Evolutionary conservation across 1,284 basidiomycete genomes (phyloP).

Genomic region (Trichosporon ovoides): DNA sequence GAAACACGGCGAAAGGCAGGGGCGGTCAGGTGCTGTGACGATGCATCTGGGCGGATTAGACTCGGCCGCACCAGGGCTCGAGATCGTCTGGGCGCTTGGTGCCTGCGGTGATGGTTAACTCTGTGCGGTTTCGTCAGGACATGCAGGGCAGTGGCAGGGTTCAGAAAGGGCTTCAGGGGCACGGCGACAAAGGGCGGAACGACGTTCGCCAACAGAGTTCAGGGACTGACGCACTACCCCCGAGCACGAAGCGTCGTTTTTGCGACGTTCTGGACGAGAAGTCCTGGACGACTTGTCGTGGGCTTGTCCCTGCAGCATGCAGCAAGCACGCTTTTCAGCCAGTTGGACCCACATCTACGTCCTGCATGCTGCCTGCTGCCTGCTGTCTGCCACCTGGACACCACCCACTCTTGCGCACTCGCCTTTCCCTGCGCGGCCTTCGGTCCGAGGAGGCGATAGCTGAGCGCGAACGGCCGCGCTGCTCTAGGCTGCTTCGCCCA

Average conservation of each 20-base stretch:
- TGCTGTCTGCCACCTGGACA: no score
- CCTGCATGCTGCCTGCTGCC: no score
- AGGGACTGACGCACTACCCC: constrained; percentile 1
- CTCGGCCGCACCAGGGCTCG: not conserved
- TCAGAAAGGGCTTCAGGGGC: not conserved
- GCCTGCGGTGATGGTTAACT: not conserved
- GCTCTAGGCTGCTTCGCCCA: no score
- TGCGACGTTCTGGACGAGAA: not conserved
- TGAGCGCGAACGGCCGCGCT: no score
- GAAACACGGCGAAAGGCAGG: not conserved
- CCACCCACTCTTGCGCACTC: no score
- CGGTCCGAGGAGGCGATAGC: no score
- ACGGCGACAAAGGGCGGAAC: not conserved
- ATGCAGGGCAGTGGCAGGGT: not conserved
- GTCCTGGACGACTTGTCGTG: not conserved
- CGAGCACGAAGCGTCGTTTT: not conserved
- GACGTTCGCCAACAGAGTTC: not conserved
- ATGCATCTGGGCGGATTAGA: constrained; percentile 1
- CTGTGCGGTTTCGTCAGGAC: not conserved
- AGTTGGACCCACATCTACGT: no score
- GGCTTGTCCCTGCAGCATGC: no score
- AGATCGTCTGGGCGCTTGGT: not conserved
- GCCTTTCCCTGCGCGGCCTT: no score
- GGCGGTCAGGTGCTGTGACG: not conserved
- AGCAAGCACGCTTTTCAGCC: no score